Base-by-base conservation (phyloP, 345 rosid genomes). In the Rhizophora mangle region DNA sequence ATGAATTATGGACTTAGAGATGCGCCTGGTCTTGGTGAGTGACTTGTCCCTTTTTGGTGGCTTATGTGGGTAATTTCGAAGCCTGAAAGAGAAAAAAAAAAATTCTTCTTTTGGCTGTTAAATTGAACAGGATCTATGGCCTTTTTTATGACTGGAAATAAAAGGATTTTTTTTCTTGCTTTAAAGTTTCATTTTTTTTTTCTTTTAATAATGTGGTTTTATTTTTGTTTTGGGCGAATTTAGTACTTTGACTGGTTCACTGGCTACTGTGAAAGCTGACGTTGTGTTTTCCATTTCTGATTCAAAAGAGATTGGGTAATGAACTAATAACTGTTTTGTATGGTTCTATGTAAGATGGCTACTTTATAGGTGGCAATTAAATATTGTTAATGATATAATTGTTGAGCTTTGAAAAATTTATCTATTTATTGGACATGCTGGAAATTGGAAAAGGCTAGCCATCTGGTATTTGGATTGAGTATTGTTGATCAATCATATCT, bases 1-100 rank as follows among this genome's bases (percentile, higher is more conserved):
- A 83, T 95, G 96, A 95, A 86, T 79, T 95, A 91, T 80, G 93
- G 87, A 73, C 87, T 95, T 53, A 76, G 97, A 78, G 97, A 89
- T 76, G 78, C 89, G 8, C 99, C 99, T 72, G 99, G 99, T 26
- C 96, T 95, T 47, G 96, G 99, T 95, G 73, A 77, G 84, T 72
- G 24, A 11, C 20, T 9, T 32, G 29, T 76, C 57, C 16, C 37
- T 49, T 5, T 32, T n/a, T 43, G 20, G 29, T 62, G 29, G 32
- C 19, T 37, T 18, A 3, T 63, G 4, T 59, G 60, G 22, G 20
- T 29, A 36, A 52, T 58, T 34, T 26, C 8, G n/a, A 21, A 31
- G 26, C 13, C 43, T 31, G 32, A 56, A 11, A 53, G 18, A 71
- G 13, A 5, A 1, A 66, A 19, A 36, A 18, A 49, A 5, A 56